Conservation (phyloP, 2,329 filamentous ascomycete species). For the Xylaria sp. region DNA sequence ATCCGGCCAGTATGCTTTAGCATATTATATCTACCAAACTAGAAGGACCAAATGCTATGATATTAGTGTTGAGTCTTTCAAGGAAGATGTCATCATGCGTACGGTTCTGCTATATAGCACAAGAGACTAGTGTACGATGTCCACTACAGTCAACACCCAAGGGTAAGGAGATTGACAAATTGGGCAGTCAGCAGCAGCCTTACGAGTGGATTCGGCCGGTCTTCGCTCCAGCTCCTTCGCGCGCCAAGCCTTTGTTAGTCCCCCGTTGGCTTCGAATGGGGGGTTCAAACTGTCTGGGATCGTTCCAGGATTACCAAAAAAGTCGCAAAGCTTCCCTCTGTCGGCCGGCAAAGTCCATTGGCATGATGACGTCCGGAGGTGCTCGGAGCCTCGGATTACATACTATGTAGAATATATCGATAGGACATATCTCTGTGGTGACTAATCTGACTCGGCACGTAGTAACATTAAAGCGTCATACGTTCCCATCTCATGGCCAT, state of each 20-base stretch:
- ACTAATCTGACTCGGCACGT: background rate
- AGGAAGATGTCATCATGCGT: background rate
- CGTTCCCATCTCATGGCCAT: slow-evolving; percentile 3
- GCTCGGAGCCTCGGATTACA: background rate
- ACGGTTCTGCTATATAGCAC: background rate
- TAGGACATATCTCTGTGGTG: background rate
- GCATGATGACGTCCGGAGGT: background rate
- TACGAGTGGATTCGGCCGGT: slow-evolving; percentile 36
- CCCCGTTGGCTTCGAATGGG: slow-evolving; percentile 18
- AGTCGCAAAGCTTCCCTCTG: background rate
- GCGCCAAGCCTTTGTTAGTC: slow-evolving; percentile 30
- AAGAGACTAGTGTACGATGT: background rate
- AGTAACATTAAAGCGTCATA: background rate
- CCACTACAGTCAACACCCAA: background rate
- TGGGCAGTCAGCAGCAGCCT: slow-evolving; percentile 38
- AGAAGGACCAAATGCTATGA: slow-evolving; percentile 10
- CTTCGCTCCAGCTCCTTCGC: slow-evolving; percentile 27
- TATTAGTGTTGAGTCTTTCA: slow-evolving; percentile 2
- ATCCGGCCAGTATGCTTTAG: background rate
- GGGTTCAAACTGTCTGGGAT: slow-evolving; percentile 17
- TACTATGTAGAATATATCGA: background rate
- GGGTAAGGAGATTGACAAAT: slow-evolving; percentile 22
- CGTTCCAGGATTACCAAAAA: slow-evolving; percentile 12
- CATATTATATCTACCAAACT: slow-evolving; percentile 7
- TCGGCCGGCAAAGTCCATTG: slow-evolving; percentile 12